phyloP scores from a whole-genome alignment of 306 rosid genomes.

The Chamaecrista fasciculata region DNA sequence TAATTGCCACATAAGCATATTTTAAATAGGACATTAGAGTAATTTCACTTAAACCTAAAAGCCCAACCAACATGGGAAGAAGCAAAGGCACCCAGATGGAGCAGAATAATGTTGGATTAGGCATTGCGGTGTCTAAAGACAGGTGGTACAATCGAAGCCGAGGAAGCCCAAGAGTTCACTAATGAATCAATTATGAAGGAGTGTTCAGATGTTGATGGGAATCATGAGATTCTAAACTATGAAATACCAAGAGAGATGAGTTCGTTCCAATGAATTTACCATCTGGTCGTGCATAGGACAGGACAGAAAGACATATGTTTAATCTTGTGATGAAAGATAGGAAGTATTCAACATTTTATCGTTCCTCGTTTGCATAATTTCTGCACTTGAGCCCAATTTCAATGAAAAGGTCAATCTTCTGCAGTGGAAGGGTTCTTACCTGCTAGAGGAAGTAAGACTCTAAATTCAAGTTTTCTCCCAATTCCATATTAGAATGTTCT shows the following conservation, averaged over 20 bases:
- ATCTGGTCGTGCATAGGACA: constrained; percentile 7
- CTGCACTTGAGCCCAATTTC: constrained; percentile 50
- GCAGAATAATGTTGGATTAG: no score
- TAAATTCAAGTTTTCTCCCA: constrained; percentile 27
- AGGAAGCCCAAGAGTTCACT: constrained; percentile 18
- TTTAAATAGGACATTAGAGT: no score
- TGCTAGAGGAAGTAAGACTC: constrained; percentile 25
- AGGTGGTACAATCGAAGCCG: constrained; percentile 32
- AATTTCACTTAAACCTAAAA: no score
- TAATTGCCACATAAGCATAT: no score
- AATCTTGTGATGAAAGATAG: constrained; percentile 17
- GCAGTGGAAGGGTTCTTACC: constrained; percentile 39
- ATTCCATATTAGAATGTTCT: constrained; percentile 11
- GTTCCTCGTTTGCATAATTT: constrained; percentile 40
- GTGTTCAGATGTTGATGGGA: neutral
- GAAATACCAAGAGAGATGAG: neutral
- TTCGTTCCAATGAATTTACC: neutral
- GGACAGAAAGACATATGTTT: neutral
- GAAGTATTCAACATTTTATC: constrained; percentile 17
- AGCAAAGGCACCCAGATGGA: constrained; percentile 41
- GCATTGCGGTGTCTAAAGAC: constrained; percentile 29
- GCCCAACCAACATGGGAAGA: neutral
- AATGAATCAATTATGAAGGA: neutral
- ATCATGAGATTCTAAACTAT: neutral
- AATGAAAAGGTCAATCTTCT: constrained; percentile 60